Base-by-base conservation (phyloP, 2,329 filamentous ascomycete species). In the Fusarium phyllophilum region DNA sequence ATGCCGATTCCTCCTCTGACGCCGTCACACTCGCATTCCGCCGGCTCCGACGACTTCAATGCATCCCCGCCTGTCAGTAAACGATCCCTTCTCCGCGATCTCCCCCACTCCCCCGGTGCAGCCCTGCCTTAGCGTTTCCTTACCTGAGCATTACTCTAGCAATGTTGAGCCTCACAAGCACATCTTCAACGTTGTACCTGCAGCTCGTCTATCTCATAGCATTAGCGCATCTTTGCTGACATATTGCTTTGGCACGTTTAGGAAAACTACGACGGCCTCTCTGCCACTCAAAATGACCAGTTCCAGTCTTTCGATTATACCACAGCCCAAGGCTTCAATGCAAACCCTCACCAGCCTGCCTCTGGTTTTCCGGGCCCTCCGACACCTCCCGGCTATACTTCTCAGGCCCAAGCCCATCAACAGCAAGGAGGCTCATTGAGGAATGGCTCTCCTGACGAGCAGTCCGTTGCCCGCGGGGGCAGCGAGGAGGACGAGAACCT, bases 401-500 rank as follows among this genome's bases (percentile, higher is more conserved):
- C 72, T 31, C 79, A 76, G 33, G 80, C 72, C 68, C 75, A 78
- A 22, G 41, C 33, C 26, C 72, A 67, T 29, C 76, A 76, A 48
- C 72, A 73, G 48, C 75, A 76, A 48, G 77, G 73, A 73, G 48
- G 76, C 71, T 57, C 75, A 24, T 49, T 68, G 72, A 76, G 73
- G 36, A 69, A 74, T 38, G 68, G 66, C 20, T 55, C 81, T 24
- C 63, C 76, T 41, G 84, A 83, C 41, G 83, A 85, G 39, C 68
- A 65, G 70, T 76, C 77, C 78, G 52, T 72, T 75, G 38, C 57
- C 26, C 80, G 79, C 44, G 81, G 78, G 31, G 86, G 84, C 24
- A 89, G 89, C 77, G 89, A 89, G 42, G 88, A 89, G 17, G 89
- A 88, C 34, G 88, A 88, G 51, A 83, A 86, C 57, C 62, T 89